Evolutionary conservation across 2,329 filamentous ascomycete species (phyloP).

Genomic region (Dichotomopilus funicola): DNA sequence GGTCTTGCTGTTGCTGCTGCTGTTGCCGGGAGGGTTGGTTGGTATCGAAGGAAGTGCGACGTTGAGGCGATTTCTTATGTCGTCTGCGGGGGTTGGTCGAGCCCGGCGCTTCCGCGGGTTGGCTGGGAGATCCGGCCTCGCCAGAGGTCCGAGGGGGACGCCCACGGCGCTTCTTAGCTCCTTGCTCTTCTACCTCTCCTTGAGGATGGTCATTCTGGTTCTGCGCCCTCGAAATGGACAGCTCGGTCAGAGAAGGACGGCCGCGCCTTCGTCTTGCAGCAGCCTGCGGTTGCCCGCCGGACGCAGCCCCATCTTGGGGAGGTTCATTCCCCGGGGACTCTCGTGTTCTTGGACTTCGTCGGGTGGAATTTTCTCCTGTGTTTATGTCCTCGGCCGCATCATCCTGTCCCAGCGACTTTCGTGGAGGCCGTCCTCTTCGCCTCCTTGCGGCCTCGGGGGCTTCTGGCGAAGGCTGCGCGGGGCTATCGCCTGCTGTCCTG

Average conservation of each 20-base stretch:
- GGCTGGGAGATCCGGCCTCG: neutral
- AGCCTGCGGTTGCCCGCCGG: neutral
- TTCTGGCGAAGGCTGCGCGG: neutral
- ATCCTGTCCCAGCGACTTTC: neutral
- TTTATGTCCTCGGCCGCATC: neutral
- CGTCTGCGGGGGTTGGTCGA: neutral
- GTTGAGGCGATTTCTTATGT: neutral
- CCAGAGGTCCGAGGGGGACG: neutral
- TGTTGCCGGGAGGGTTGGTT: neutral
- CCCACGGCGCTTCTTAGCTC: conserved; percentile 3
- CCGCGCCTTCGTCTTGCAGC: conserved; percentile 19
- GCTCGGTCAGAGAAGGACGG: conserved; percentile 22
- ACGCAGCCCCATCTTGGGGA: neutral
- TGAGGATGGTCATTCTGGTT: conserved; percentile 13
- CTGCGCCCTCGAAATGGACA: conserved; percentile 19
- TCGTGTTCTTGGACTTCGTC: conserved; percentile 11
- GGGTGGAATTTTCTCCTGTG: conserved; percentile 5
- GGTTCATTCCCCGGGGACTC: conserved; percentile 2
- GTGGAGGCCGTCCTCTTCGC: conserved; percentile 6
- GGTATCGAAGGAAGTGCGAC: neutral
- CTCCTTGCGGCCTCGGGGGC: neutral
- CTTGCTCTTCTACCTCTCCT: neutral
- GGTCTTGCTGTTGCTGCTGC: neutral
- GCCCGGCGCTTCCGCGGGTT: neutral
- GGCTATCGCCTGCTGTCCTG: conserved; percentile 10